Conservation (phyloP, 345 rosid species). For the Hibiscus mutabilis region DNA sequence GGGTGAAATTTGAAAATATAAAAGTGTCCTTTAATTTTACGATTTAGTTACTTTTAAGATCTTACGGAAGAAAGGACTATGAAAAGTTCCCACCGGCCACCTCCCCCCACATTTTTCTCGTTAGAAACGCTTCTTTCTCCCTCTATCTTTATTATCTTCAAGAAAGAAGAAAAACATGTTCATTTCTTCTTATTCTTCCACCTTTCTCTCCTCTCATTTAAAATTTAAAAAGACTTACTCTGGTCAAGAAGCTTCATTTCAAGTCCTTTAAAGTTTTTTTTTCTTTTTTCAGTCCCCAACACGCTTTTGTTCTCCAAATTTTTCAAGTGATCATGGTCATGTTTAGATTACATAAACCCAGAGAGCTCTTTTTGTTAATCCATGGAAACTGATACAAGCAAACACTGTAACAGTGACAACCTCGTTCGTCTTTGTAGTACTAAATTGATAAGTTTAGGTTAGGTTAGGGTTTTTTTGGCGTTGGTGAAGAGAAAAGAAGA, state of each 20-base stretch:
- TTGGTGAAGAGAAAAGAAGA: not conserved
- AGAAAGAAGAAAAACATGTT: not conserved
- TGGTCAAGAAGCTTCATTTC: not conserved
- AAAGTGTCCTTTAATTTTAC: no score
- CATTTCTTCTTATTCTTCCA: not conserved
- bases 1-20: no score
- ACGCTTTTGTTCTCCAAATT: not conserved
- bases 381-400: constrained; percentile 43
- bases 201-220: not conserved
- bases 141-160: not conserved
- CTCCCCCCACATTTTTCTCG: not conserved
- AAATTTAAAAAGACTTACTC: not conserved
- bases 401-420: constrained; percentile 25
- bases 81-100: not conserved
- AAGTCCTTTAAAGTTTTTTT: not conserved
- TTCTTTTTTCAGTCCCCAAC: no score
- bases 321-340: constrained; percentile 29
- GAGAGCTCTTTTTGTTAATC: not conserved
- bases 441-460: not conserved
- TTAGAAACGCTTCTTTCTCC: not conserved
- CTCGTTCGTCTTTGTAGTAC: constrained; percentile 1
- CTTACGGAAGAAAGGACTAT: no score
- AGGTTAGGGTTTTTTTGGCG: constrained; percentile 7
- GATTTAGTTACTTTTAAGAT: no score
- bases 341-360: constrained; percentile 10